Base-by-base conservation (phyloP, 495 filamentous ascomycete genomes). In the Penicillium lividum region DNA sequence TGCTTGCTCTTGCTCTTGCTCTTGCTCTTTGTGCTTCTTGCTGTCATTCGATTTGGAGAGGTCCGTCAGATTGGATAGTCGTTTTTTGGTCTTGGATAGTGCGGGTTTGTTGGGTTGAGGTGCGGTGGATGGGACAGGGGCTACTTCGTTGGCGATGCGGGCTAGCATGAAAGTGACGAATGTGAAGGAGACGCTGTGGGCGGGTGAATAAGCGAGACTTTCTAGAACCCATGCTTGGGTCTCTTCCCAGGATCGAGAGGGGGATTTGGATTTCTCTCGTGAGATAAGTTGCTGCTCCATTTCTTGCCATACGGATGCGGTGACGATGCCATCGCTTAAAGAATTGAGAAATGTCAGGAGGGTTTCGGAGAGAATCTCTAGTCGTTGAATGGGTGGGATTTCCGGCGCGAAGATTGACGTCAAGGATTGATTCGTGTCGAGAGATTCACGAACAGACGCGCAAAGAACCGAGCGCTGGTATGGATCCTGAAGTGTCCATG, bases 151-250 rank as follows among this genome's bases (percentile, higher is more conserved):
- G 54, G 73, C 74, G 45, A 82, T 76, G 30, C 71, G 75, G 11
- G 73, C 72, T 7, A 97, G 81, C 82, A 93, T 91, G 44, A 89
- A 86, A 3, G 86, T 92, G 34, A 97, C 71, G 57, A 96, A 92
- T 8, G 93, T 87, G 67, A 96, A 94, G 0, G 88, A 90, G 57
- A 93, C 89, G 65, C 89, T 92, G 67, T 93, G 88, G 31, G 85
- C 84, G 1, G 92, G 91, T 0, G 83, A 81, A 9, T 82, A 75
- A 0, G 87, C 81, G 6, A 97, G 80, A 53, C 83, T 83, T 55
- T 96, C 92, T 9, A 94, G 78, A 9, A 93, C 79, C 70, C 81
- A 82, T 8, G 81, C 75, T 60, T 86, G 85, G 59, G 84, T 83
- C 33, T 91, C 87, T 57, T 93, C 90, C 57, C 63, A 73, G 22